Evolutionary conservation across 2,329 filamentous ascomycete species (phyloP), one percentile per base, ranked within the genome.

Genomic region (Corniculantispora saksenae): DNA sequence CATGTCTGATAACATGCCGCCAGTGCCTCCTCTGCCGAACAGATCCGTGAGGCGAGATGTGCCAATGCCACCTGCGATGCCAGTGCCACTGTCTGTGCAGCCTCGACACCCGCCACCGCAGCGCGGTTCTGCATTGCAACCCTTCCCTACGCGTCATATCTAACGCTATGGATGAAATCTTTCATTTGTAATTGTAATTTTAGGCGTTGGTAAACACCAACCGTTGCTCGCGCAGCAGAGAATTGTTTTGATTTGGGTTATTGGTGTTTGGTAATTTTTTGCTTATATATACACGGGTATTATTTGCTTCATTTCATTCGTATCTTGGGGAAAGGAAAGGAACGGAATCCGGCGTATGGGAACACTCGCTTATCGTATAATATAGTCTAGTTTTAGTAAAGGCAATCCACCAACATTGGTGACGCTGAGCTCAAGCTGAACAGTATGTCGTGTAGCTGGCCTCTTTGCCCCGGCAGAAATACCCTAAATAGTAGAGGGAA

Each of bases 21-120:
- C 68, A 12, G 54, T 69, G 13, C 69, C 68, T 2, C 48, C 65
- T 17, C 61, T 69, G 59, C 67, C 67, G 3, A 55, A 50, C 38
- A 61, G 63, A 8, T 63, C 66, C 9, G 56, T 54, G 29, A 66
- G 29, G n/a, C 51, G 68, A 7, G 61, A 66, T 35, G 60, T 38
- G 3, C 17, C 47, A 29, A 55, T 62, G 51, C 27, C 47, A 4
- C 29, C 61, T n/a, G 27, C 53, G 21, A 29, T 43, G 58, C 7
- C 35, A 32, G 19, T 59, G 25, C 15, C 59, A 45, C 13, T 59
- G 27, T 48, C 48, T 27, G 13, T 29, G 2, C 63, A 47, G 40
- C 38, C 63, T 23, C 55, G 48, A 3, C 51, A 47, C 8, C 9
- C 54, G 27, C 47, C 25, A 17, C 40, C 50, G 3, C 50, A 60